These are phyloP conservation scores for Agrocybe praecox DNA, from an alignment of 768 basidiomycete genomes.

Conservation along the genomic window DNA sequence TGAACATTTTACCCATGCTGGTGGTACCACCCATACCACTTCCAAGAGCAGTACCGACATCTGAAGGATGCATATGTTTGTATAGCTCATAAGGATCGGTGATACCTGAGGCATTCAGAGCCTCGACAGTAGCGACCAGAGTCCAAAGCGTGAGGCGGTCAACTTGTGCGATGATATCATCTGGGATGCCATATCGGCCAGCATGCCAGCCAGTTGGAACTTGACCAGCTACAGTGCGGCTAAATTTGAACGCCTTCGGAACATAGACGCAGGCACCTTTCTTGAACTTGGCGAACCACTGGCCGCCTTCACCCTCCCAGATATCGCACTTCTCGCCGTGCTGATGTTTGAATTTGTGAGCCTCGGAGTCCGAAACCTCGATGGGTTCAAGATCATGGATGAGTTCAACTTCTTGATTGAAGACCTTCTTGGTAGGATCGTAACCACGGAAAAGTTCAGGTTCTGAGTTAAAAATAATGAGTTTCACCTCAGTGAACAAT, in stretches of 20 bases:
- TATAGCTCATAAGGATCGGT: constrained; percentile 98
- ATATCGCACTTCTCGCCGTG: constrained; percentile 97
- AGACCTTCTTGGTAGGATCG: constrained; percentile 95
- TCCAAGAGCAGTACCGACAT: constrained; percentile 92
- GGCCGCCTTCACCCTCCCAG: constrained; percentile 90
- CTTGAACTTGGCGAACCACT: constrained; percentile 99
- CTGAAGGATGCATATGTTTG: constrained; percentile 94
- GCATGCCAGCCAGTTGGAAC: constrained; percentile 98
- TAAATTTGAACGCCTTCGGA: constrained; percentile 95
- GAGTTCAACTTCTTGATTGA: constrained; percentile 96
- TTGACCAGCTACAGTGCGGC: constrained; percentile 92
- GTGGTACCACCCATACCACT: constrained; percentile 98
- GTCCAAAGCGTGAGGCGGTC: constrained; percentile 96
- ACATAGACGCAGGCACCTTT: constrained; percentile 92
- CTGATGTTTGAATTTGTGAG: constrained; percentile 93
- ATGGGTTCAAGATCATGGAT: constrained; percentile 96
- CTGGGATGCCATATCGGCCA: constrained; percentile 94
- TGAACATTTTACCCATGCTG: constrained; percentile 96
- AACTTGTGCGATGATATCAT: constrained; percentile 92
- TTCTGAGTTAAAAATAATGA: constrained; percentile 49
- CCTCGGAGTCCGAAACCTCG: constrained; percentile 90
- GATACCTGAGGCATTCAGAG: constrained; percentile 94
- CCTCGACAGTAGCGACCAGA: constrained; percentile 91
- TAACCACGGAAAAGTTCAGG: constrained; percentile 98
- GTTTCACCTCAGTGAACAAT: background rate